Evolutionary conservation across 2,329 filamentous ascomycete species (phyloP).

Genomic region (Magnaporthiopsis poae): DNA sequence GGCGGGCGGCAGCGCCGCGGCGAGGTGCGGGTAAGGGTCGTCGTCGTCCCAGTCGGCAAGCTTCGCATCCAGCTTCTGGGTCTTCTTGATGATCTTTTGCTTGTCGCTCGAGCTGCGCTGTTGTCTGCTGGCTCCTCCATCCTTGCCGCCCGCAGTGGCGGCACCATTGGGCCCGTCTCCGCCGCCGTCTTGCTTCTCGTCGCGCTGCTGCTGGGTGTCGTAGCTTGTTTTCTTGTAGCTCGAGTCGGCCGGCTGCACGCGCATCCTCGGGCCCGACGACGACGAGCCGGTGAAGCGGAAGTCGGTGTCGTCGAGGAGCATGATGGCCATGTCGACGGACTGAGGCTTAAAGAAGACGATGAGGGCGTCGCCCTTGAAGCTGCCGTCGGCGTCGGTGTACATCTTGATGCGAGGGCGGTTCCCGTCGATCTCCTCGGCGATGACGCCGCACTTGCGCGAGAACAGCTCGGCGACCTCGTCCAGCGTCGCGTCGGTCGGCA

Average conservation of each 20-base stretch:
- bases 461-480: conserved; percentile 78
- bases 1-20: conserved; percentile 18
- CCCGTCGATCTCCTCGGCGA: conserved; percentile 87
- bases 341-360: conserved; percentile 92
- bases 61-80: conserved; percentile 82
- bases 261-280: conserved; percentile 54
- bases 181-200: conserved; percentile 12
- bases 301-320: conserved; percentile 70
- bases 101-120: conserved; percentile 55
- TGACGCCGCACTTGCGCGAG: conserved; percentile 73
- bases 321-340: conserved; percentile 77
- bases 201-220: conserved; percentile 26
- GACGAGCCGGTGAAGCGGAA: conserved; percentile 56
- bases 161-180: conserved; percentile 10
- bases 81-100: conserved; percentile 82
- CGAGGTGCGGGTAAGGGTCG: conserved; percentile 45
- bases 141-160: not conserved
- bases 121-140: conserved; percentile 31
- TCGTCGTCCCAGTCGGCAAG: conserved; percentile 95
- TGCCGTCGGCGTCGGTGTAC: conserved; percentile 70
- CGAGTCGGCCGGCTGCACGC: conserved; percentile 73
- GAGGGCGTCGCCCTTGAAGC: conserved; percentile 87
- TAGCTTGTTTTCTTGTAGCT: conserved; percentile 86
- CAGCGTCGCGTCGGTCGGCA: conserved; percentile 68
- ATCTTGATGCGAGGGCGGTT: conserved; percentile 84